Conservation (phyloP, 208 protist genomes). For the Trichomonas tenax region DNA sequence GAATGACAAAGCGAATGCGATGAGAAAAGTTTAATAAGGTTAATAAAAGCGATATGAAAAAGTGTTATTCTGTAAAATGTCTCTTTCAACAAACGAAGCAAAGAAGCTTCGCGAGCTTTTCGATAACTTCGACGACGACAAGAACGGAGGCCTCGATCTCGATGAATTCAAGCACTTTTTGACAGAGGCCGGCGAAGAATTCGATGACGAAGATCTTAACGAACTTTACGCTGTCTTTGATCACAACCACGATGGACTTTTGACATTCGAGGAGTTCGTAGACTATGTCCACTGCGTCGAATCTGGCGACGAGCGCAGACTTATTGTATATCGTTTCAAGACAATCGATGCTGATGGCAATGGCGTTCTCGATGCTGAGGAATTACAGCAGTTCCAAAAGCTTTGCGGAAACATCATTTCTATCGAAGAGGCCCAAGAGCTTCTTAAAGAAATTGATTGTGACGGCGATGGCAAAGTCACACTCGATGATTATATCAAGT, state of each 20-base stretch:
- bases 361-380: background rate
- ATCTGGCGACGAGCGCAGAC: background rate
- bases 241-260: background rate
- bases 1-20: too few relatives aligned
- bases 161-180: background rate
- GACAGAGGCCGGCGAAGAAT: background rate
- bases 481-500: background rate
- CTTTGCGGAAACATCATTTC: background rate
- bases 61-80: background rate
- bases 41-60: too few relatives aligned
- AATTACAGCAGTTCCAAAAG: background rate
- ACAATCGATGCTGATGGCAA: background rate
- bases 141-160: background rate
- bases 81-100: background rate
- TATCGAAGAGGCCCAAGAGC: background rate
- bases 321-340: constrained; percentile 5
- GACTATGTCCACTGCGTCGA: background rate
- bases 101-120: background rate
- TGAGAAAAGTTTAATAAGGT: too few relatives aligned
- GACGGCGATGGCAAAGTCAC: background rate
- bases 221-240: constrained; percentile 7
- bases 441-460: background rate
- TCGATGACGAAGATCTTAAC: background rate
- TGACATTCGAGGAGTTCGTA: background rate
- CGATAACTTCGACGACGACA: background rate